These are phyloP conservation scores for Hymenoscyphus linearis DNA, from an alignment of 2,329 filamentous ascomycete genomes.

Conservation along the genomic window DNA sequence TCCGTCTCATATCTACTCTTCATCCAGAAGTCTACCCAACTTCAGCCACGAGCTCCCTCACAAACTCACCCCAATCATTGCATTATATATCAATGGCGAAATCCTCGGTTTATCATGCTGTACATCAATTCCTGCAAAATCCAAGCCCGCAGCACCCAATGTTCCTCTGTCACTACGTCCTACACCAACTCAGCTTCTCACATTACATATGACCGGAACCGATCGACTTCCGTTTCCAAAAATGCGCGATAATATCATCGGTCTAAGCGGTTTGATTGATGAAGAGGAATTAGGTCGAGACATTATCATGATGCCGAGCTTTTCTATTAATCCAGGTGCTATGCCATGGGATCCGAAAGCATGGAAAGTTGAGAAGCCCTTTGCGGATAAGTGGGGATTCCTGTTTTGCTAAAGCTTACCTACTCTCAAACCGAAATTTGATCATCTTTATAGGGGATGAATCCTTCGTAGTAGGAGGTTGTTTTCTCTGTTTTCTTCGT, in stretches of 20 bases:
- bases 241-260: constrained; percentile 17
- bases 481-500: too few relatives aligned
- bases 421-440: not conserved
- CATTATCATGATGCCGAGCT: constrained; percentile 8
- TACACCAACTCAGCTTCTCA: constrained; percentile 7
- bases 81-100: constrained; percentile 12
- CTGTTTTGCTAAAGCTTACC: not conserved
- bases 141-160: not conserved
- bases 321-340: not conserved
- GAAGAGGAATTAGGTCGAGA: constrained; percentile 14
- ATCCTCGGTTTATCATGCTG: constrained; percentile 15
- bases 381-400: constrained; percentile 9
- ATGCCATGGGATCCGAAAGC: constrained; percentile 1
- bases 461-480: too few relatives aligned
- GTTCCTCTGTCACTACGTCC: constrained; percentile 12
- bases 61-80: not conserved
- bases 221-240: constrained; percentile 16
- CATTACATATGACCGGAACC: constrained; percentile 15
- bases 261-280: constrained; percentile 2
- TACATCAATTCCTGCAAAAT: constrained; percentile 1
- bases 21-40: not conserved
- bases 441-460: not conserved
- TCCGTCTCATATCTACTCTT: not conserved
- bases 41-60: not conserved
- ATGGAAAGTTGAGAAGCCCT: constrained; percentile 2